These are phyloP conservation scores for Cladophialophora bantiana DNA, from an alignment of 2,329 filamentous ascomycete species.

Conservation along the genomic window DNA sequence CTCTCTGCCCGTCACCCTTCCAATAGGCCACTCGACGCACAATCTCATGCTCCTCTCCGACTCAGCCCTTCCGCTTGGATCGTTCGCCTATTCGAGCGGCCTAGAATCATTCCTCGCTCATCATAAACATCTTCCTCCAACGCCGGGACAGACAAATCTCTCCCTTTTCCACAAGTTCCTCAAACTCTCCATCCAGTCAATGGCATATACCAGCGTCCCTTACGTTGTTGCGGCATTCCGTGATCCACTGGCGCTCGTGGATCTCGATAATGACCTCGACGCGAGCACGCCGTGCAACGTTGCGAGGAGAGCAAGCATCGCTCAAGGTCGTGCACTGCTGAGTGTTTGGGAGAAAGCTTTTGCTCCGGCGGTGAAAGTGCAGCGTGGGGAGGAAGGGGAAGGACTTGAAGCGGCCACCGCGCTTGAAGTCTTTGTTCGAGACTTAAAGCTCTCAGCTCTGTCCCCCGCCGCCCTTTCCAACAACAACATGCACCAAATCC, in stretches of 20 bases:
- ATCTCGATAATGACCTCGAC: constrained; percentile 68
- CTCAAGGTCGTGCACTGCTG: constrained; percentile 66
- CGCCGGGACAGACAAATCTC: constrained; percentile 42
- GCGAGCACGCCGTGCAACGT: constrained; percentile 69
- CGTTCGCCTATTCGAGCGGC: constrained; percentile 70
- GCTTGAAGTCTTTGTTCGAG: constrained; percentile 49
- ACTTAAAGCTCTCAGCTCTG: constrained; percentile 46
- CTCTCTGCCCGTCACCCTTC: constrained; percentile 24
- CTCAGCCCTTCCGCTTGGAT: constrained; percentile 68
- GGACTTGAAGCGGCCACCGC: constrained; percentile 41
- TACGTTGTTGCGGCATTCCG: constrained; percentile 65
- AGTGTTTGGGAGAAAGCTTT: constrained; percentile 62
- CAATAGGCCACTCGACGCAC: constrained; percentile 36
- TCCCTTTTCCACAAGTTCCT: constrained; percentile 63
- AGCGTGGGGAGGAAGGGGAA: constrained; percentile 9
- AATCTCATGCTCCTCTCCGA: constrained; percentile 66
- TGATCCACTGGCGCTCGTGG: constrained; percentile 56
- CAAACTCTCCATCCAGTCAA: constrained; percentile 62
- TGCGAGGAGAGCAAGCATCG: constrained; percentile 65
- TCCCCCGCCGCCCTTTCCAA: constrained; percentile 42
- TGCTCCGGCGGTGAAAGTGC: constrained; percentile 25
- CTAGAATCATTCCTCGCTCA: constrained; percentile 71
- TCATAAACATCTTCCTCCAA: constrained; percentile 49
- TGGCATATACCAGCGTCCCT: constrained; percentile 66
- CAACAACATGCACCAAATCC: neutral